Percentiles rank a stretch among this genome's conserved stretches.
These are phyloP conservation scores for Lecanoromycetidae sp. DNA, from an alignment of 2,329 filamentous ascomycete genomes.

Conservation along the genomic window DNA sequence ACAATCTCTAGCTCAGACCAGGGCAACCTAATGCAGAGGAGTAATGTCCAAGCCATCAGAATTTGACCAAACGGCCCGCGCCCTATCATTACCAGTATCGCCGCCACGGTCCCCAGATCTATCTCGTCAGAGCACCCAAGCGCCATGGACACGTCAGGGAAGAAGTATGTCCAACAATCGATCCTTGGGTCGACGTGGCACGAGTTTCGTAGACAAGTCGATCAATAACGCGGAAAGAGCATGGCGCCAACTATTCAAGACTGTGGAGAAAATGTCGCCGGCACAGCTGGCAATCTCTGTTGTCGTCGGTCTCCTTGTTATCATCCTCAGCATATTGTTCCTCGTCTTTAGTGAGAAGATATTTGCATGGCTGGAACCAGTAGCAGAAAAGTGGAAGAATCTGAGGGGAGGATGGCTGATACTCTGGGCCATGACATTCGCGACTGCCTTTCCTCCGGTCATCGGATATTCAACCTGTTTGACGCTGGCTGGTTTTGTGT, in stretches of 20 bases:
- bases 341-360: slow-evolving; percentile 69
- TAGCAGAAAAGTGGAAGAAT: slow-evolving; percentile 64
- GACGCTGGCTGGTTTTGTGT: slow-evolving; percentile 58
- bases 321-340: slow-evolving; percentile 52
- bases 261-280: slow-evolving; percentile 31
- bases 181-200: slow-evolving; percentile 23
- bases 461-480: slow-evolving; percentile 75
- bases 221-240: slow-evolving; percentile 28
- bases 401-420: slow-evolving; percentile 60
- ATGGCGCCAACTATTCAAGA: slow-evolving; percentile 24
- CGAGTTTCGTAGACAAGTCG: slow-evolving; percentile 26
- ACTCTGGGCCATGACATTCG: slow-evolving; percentile 62
- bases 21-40: no score
- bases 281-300: slow-evolving; percentile 16
- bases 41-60: no score
- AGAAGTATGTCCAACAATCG: slow-evolving; percentile 30
- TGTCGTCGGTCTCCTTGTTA: slow-evolving; percentile 30
- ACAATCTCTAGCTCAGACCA: no score
- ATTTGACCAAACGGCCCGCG: slow-evolving; percentile 42
- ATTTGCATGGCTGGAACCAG: slow-evolving; percentile 61
- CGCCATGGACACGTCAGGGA: slow-evolving; percentile 41
- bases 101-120: slow-evolving; percentile 37
- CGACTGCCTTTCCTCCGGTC: slow-evolving; percentile 72
- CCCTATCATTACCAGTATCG: slow-evolving; percentile 39
- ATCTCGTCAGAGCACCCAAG: slow-evolving; percentile 28